Conservation (phyloP, 2,329 filamentous ascomycete genomes). For the Fusarium poae region DNA sequence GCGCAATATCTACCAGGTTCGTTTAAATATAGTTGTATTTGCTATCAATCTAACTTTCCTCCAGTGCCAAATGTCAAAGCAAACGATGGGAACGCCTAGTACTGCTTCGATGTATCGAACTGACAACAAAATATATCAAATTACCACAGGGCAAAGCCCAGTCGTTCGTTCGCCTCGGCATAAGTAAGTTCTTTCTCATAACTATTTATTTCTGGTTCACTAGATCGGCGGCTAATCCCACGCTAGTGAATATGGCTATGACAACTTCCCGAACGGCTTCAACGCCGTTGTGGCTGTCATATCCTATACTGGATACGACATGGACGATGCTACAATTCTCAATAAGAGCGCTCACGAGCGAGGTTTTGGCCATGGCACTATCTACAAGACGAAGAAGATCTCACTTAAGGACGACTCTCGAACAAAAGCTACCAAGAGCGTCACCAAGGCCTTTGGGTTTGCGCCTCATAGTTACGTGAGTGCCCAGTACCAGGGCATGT, state of each 20-base stretch:
- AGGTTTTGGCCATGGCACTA: conserved; percentile 93
- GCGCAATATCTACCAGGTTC: not conserved
- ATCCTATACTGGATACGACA: conserved; percentile 98
- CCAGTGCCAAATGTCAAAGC: conserved; percentile 99
- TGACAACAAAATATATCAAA: conserved; percentile 95
- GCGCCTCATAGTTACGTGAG: conserved; percentile 81
- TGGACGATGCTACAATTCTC: conserved; percentile 99
- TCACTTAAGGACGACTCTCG: conserved; percentile 84
- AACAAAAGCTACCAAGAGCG: conserved; percentile 73
- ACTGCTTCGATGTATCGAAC: conserved; percentile 87
- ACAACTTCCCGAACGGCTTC: conserved; percentile 97
- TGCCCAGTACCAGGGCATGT: conserved; percentile 75
- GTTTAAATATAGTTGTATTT: not conserved
- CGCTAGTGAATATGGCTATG: conserved; percentile 81
- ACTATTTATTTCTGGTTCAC: too few species aligned
- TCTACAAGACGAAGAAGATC: conserved; percentile 98
- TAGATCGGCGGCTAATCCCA: too few species aligned
- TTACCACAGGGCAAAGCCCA: conserved; percentile 96
- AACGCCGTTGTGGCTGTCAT: conserved; percentile 98
- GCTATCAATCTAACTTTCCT: conserved; percentile 87
- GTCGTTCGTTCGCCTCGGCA: conserved; percentile 92
- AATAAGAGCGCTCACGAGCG: conserved; percentile 98
- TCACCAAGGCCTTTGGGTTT: conserved; percentile 91
- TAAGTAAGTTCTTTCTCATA: conserved; percentile 61
- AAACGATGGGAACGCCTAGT: conserved; percentile 97